Conservation (phyloP, 2,329 filamentous ascomycete genomes). For the Ceratocystiopsis minuta region DNA sequence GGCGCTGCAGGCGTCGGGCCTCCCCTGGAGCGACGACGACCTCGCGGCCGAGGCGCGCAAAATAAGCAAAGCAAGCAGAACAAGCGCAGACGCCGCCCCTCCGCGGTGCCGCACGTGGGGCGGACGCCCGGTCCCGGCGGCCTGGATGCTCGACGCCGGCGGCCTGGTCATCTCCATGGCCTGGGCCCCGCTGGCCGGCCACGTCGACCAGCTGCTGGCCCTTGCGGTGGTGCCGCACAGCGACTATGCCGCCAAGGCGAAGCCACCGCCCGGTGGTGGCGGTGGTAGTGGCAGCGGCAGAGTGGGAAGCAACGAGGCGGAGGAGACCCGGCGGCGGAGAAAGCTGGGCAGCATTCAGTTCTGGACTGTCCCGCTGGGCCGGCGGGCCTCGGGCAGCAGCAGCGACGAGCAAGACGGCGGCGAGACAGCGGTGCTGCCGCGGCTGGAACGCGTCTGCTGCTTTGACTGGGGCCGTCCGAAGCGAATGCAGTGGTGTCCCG, state of each 20-base stretch:
- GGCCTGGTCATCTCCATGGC: constrained; percentile 33
- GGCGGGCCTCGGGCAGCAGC: too few species aligned
- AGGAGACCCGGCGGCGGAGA: constrained; percentile 4
- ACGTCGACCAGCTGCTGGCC: constrained; percentile 29
- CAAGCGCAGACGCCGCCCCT: too few species aligned
- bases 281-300: too few species aligned
- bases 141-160: constrained; percentile 36
- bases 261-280: too few species aligned
- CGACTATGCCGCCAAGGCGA: constrained; percentile 19
- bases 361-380: constrained; percentile 28
- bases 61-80: too few species aligned
- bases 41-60: too few species aligned
- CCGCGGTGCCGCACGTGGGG: too few species aligned
- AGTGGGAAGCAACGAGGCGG: too few species aligned
- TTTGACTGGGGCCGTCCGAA: constrained; percentile 32
- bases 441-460: constrained; percentile 24
- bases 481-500: constrained; percentile 35
- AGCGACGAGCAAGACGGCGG: too few species aligned
- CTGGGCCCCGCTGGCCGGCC: constrained; percentile 27
- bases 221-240: constrained; percentile 34
- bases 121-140: constrained; percentile 9
- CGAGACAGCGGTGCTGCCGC: neutral
- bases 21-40: too few species aligned
- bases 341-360: constrained; percentile 31
- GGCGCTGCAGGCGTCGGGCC: too few species aligned